phyloP scores from a whole-genome alignment of 495 filamentous ascomycete species.

The Penicillium cinerascens region DNA sequence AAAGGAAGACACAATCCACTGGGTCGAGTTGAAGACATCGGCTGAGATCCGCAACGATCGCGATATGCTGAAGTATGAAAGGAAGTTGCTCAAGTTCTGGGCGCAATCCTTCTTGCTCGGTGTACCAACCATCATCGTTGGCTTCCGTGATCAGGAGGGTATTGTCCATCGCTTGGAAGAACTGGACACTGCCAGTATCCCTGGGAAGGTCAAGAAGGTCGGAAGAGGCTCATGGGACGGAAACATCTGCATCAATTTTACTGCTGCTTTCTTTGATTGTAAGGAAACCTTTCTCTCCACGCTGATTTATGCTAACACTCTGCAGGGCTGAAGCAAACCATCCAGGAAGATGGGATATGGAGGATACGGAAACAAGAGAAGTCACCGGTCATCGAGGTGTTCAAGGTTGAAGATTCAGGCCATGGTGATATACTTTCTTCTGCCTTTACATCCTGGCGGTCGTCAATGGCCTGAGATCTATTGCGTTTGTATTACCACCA shows the following conservation, averaged over 20 bases:
- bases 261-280: slow-evolving; percentile 73
- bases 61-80: slow-evolving; percentile 72
- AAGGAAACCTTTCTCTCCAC: slow-evolving; percentile 17
- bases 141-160: slow-evolving; percentile 74
- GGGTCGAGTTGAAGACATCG: slow-evolving; percentile 92
- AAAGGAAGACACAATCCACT: slow-evolving; percentile 68
- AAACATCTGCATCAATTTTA: slow-evolving; percentile 87
- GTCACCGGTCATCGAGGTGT: slow-evolving; percentile 62
- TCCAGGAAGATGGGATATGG: slow-evolving; percentile 76
- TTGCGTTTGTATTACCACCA: neutral
- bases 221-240: slow-evolving; percentile 76
- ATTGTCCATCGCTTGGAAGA: slow-evolving; percentile 68
- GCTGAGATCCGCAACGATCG: slow-evolving; percentile 62
- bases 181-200: slow-evolving; percentile 72
- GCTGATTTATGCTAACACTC: neutral
- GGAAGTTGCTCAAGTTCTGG: slow-evolving; percentile 93
- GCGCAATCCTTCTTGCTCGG: slow-evolving; percentile 92
- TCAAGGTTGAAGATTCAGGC: slow-evolving; percentile 65
- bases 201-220: slow-evolving; percentile 61
- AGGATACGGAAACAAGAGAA: slow-evolving; percentile 62
- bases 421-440: slow-evolving; percentile 73
- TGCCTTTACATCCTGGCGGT: slow-evolving; percentile 73
- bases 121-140: slow-evolving; percentile 86
- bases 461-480: neutral
- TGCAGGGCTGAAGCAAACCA: slow-evolving; percentile 62